Conservation (phyloP, 179 eudicot species). For the Silene noctiflora region DNA sequence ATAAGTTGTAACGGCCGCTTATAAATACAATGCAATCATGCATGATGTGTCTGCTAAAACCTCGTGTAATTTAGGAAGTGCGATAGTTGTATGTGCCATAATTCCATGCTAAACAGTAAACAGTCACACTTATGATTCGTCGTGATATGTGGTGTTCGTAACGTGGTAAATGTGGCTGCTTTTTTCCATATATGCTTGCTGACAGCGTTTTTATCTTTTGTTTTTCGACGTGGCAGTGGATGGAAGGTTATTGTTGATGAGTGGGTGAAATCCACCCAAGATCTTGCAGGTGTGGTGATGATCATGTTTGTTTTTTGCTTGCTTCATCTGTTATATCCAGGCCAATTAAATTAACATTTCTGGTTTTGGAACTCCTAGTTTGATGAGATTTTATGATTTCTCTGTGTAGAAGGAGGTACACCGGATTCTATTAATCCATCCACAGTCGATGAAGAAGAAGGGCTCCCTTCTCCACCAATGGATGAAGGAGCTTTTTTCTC, state of each 20-base stretch:
- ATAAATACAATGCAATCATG: background rate
- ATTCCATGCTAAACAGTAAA: background rate
- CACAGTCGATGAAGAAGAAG: slow-evolving; percentile 66
- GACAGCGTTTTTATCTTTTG: slow-evolving; percentile 9
- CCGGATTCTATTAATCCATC: slow-evolving; percentile 79
- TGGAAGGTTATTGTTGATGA: slow-evolving; percentile 83
- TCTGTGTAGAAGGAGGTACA: slow-evolving; percentile 53
- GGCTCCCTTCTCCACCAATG: slow-evolving; percentile 88
- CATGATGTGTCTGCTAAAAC: background rate
- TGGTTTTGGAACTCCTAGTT: background rate
- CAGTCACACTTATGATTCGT: background rate
- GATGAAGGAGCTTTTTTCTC: slow-evolving; percentile 68
- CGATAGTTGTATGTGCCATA: background rate
- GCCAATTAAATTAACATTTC: background rate
- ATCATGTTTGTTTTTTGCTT: background rate
- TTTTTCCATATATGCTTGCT: background rate
- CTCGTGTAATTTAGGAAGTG: background rate
- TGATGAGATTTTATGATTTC: slow-evolving; percentile 2
- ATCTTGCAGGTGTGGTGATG: slow-evolving; percentile 40
- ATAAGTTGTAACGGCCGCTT: background rate
- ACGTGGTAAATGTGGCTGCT: background rate
- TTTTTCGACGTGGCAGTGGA: slow-evolving; percentile 39
- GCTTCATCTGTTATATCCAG: background rate
- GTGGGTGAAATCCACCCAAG: slow-evolving; percentile 63
- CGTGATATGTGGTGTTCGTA: slow-evolving; percentile 2